Conservation (phyloP, 2,329 filamentous ascomycete genomes). For the Colletotrichum incanum region DNA sequence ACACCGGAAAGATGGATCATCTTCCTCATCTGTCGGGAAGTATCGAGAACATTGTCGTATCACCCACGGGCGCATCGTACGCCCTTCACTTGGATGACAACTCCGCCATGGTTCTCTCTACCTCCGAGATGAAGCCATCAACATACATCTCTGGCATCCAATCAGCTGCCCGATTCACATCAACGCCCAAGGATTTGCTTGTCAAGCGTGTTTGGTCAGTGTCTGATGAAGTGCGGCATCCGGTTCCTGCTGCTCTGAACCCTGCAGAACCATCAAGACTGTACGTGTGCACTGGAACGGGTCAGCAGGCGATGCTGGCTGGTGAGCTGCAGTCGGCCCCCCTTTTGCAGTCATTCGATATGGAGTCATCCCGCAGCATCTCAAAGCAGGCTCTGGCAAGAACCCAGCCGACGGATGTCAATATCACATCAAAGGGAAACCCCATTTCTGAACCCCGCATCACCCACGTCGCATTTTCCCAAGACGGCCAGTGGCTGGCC, state of each 20-base stretch:
- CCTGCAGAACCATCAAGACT: constrained; percentile 75
- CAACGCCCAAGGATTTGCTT: constrained; percentile 66
- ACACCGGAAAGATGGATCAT: constrained; percentile 86
- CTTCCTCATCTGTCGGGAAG: constrained; percentile 91
- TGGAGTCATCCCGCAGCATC: constrained; percentile 83
- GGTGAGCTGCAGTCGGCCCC: constrained; percentile 65
- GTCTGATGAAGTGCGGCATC: constrained; percentile 60
- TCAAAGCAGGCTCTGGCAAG: constrained; percentile 91
- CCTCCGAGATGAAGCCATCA: constrained; percentile 87
- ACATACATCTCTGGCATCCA: constrained; percentile 90
- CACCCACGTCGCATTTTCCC: constrained; percentile 81
- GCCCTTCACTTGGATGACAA: constrained; percentile 92
- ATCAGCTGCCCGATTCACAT: constrained; percentile 67
- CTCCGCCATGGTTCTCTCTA: constrained; percentile 90
- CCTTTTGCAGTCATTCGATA: constrained; percentile 87
- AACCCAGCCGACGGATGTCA: constrained; percentile 88
- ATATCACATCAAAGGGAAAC: constrained; percentile 79
- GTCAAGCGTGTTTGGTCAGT: constrained; percentile 67
- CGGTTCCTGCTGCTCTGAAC: constrained; percentile 74
- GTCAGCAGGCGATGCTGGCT: constrained; percentile 70
- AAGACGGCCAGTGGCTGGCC: constrained; percentile 89
- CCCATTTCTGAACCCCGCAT: constrained; percentile 85
- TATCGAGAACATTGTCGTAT: constrained; percentile 89
- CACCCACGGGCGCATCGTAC: constrained; percentile 84
- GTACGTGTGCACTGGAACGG: constrained; percentile 77